Percentiles rank a stretch among this genome's conserved stretches.
Evolutionary conservation across 208 protist species (phyloP).

Genomic region (Leishmania braziliensis): DNA sequence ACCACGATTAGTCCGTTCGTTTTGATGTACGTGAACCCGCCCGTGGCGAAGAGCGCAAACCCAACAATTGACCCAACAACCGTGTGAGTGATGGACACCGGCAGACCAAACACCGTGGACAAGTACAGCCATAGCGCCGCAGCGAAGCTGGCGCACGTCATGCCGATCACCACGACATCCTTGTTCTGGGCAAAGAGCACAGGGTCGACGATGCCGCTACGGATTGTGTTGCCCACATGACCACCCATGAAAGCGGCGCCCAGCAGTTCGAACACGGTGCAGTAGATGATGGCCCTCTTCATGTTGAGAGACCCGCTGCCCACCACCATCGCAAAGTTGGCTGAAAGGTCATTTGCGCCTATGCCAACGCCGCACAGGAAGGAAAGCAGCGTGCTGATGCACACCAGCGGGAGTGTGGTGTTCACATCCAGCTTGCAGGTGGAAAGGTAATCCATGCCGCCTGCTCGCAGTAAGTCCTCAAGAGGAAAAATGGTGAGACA

Average conservation of each 20-base stretch:
- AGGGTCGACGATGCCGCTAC: slow-evolving; percentile 71
- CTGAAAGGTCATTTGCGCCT: slow-evolving; percentile 80
- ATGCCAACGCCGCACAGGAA: slow-evolving; percentile 88
- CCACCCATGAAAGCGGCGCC: slow-evolving; percentile 87
- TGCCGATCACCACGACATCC: slow-evolving; percentile 74
- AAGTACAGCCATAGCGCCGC: slow-evolving; percentile 80
- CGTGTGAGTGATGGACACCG: slow-evolving; percentile 85
- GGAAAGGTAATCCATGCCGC: slow-evolving; percentile 19
- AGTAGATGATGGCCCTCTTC: slow-evolving; percentile 79
- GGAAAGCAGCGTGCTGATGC: slow-evolving; percentile 70
- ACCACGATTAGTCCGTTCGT: slow-evolving; percentile 59
- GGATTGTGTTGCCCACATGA: slow-evolving; percentile 75
- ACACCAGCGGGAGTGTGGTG: slow-evolving; percentile 75
- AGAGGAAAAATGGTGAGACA: background rate
- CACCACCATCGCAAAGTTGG: slow-evolving; percentile 89
- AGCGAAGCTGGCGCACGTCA: slow-evolving; percentile 74
- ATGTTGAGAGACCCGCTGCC: slow-evolving; percentile 85
- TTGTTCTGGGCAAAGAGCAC: slow-evolving; percentile 65
- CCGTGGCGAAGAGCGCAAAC: slow-evolving; percentile 65
- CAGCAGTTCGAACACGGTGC: slow-evolving; percentile 81
- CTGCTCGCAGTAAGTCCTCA: background rate
- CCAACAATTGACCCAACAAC: slow-evolving; percentile 80
- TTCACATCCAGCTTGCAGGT: slow-evolving; percentile 67
- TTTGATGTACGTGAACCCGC: slow-evolving; percentile 58
- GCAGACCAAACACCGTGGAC: slow-evolving; percentile 78